Evolutionary conservation across 208 protist genomes (phyloP), one percentile per base, ranked within the genome.

Genomic region (Trypanosoma congolense): DNA sequence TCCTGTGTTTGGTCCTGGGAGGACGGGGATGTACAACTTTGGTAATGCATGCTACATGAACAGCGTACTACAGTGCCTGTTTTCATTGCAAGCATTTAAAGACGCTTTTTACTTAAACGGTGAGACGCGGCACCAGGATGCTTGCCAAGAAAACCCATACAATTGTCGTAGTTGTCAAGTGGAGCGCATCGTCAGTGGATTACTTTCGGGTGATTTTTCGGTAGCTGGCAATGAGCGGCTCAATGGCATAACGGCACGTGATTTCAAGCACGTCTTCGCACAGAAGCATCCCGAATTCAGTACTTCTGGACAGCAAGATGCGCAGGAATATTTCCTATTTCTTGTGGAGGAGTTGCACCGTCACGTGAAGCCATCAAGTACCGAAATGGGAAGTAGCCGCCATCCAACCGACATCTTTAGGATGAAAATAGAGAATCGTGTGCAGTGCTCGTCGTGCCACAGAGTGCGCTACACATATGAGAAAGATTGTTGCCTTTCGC

Each of bases 21-120:
- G 76, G 60, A 96, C 90, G 2, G 90, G 90, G 19, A 93, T 99
- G 43, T 51, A 73, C 33, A 99, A 99, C 79, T 83, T 99, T 38
- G 98, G 98, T 40, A 99, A 99, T 69, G 97, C 75, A 44, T 99
- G 97, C 77, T 99, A 98, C 75, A 84, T 98, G 51, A 75, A 87
- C n/a, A 96, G 92, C 12, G 83, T 97, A 0, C 35, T 98, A 68
- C 97, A 99, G 80, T 82, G 87, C 44, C 69, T 99, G 28, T 83
- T 97, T 30, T 62, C 80, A 2, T 29, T 98, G 16, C 25, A 65
- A 3, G 58, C 76, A 0, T 96, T 98, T 56, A 71, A 68, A 44
- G 57, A 68, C n/a, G 63, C 71, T 40, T 97, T 93, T 65, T 88
- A 82, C 50, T 44, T 61, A 0, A 58, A 62, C 59, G 40, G 45